These are phyloP conservation scores for Xylariaceae sp. DNA, from an alignment of 2,329 filamentous ascomycete genomes.

Conservation along the genomic window DNA sequence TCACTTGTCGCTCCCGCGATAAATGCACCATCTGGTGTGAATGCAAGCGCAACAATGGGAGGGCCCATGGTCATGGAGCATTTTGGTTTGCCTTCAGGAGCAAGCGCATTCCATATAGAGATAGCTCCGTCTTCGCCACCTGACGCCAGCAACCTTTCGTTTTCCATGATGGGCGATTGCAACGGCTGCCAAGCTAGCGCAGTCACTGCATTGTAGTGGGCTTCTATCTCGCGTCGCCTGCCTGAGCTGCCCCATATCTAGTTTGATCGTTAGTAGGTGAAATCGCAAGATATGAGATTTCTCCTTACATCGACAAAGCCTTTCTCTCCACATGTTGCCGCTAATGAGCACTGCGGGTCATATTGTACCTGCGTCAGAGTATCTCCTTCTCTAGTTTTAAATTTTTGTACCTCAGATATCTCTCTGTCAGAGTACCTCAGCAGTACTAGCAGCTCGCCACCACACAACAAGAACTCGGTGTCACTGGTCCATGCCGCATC, in stretches of 20 bases:
- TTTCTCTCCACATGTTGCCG: slow-evolving; percentile 66
- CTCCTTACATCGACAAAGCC: slow-evolving; percentile 65
- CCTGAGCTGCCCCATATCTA: slow-evolving; percentile 64
- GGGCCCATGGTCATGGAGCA: slow-evolving; percentile 67
- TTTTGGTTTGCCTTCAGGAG: slow-evolving; percentile 61
- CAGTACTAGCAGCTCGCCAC: slow-evolving; percentile 59
- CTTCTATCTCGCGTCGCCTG: slow-evolving; percentile 61
- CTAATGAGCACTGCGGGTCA: slow-evolving; percentile 59
- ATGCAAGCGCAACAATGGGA: slow-evolving; percentile 64
- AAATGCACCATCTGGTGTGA: slow-evolving; percentile 68
- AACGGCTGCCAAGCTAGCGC: slow-evolving; percentile 67
- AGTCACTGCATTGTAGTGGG: slow-evolving; percentile 65
- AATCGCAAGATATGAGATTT: not conserved
- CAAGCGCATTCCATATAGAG: slow-evolving; percentile 66
- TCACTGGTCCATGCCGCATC: slow-evolving; percentile 68
- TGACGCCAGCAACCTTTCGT: slow-evolving; percentile 65
- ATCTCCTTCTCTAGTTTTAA: slow-evolving; percentile 61
- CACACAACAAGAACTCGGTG: slow-evolving; percentile 64
- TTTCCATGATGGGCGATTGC: slow-evolving; percentile 47
- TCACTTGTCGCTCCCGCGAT: slow-evolving; percentile 67
- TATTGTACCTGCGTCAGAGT: slow-evolving; percentile 62
- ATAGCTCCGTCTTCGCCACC: slow-evolving; percentile 69
- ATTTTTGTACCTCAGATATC: slow-evolving; percentile 56
- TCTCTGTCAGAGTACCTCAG: slow-evolving; percentile 55
- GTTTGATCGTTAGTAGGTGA: slow-evolving; percentile 6